Percentiles rank a stretch among this genome's conserved stretches.
Evolutionary conservation across 2,329 filamentous ascomycete species (phyloP).

Genomic region (Apiospora koreana): DNA sequence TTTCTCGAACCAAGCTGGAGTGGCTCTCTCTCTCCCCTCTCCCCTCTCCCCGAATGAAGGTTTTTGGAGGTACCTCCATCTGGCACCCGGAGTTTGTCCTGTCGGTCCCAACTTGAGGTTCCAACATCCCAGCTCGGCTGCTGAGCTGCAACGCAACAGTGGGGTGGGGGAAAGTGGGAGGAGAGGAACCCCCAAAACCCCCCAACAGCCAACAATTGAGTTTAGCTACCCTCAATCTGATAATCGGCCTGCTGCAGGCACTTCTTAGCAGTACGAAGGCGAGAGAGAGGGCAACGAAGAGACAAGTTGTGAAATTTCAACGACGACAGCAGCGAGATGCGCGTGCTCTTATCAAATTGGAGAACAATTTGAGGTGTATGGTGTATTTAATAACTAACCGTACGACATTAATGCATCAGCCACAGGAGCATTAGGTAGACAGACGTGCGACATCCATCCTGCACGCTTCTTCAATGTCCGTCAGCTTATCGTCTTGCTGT

Average conservation of each 20-base stretch:
- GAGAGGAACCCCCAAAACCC: slow-evolving; percentile 12
- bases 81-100: neutral
- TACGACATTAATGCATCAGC: neutral
- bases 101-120: neutral
- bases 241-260: neutral
- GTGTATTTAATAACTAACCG: neutral
- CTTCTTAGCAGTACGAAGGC: neutral
- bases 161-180: neutral
- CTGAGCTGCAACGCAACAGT: slow-evolving; percentile 5
- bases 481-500: neutral
- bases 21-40: no score
- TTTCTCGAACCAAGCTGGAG: no score
- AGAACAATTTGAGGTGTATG: neutral
- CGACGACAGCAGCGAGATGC: neutral
- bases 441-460: neutral
- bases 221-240: neutral
- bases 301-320: neutral
- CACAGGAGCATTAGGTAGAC: neutral
- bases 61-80: neutral
- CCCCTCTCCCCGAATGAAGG: neutral
- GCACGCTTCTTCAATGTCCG: neutral
- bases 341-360: neutral
- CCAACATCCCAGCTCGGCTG: neutral
- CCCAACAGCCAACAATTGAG: slow-evolving; percentile 20
- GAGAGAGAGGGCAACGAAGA: neutral